phyloP scores from a whole-genome alignment of 2,329 filamentous ascomycete genomes.

The Neurospora sp. region DNA sequence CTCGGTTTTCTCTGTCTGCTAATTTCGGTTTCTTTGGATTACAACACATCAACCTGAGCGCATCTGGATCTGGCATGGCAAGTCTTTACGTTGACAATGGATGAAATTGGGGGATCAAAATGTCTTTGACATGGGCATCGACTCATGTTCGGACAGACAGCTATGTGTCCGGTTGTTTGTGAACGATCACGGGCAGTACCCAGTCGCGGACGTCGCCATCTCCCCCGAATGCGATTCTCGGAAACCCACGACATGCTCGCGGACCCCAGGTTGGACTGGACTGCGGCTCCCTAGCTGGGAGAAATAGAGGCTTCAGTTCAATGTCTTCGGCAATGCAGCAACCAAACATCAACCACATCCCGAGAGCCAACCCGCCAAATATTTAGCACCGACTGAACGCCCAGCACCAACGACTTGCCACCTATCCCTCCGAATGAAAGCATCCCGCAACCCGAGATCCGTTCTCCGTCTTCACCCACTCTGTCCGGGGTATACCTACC shows the following conservation, averaged over 20 bases:
- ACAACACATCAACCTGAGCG: background rate
- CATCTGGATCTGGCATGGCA: background rate
- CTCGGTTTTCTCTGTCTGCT: background rate
- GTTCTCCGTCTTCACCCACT: background rate
- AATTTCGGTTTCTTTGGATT: background rate
- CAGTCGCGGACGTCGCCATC: background rate
- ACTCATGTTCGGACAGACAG: background rate
- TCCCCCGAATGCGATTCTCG: background rate
- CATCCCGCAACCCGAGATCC: background rate
- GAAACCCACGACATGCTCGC: background rate
- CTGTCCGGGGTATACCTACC: background rate
- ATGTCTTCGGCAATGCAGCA: background rate
- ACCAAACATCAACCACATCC: background rate
- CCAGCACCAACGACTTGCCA: background rate
- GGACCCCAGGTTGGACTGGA: background rate
- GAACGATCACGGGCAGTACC: background rate
- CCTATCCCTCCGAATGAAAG: background rate
- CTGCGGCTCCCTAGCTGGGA: background rate
- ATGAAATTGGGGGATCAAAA: background rate
- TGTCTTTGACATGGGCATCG: background rate
- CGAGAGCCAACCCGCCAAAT: background rate
- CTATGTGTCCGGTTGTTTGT: background rate
- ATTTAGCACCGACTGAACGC: background rate
- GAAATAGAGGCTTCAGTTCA: background rate
- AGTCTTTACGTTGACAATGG: background rate